Base-by-base conservation (phyloP, 805 yeast genomes). In the Starmerella vitae region DNA sequence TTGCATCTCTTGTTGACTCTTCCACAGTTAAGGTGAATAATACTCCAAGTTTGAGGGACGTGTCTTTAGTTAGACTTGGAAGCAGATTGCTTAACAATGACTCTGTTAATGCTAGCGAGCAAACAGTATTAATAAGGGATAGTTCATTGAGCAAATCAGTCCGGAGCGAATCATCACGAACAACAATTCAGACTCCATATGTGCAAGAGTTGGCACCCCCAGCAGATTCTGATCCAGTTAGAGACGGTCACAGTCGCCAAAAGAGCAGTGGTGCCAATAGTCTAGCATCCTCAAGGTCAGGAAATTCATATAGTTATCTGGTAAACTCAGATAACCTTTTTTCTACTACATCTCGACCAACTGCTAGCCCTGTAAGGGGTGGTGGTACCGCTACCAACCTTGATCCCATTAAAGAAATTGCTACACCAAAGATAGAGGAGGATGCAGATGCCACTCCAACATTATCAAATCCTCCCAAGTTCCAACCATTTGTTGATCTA, bases 41-140 rank as follows among this genome's bases (percentile, higher is more conserved):
- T 17, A 55, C 55, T 26, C 58, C 61, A 0, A 57, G 55, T 21
- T 39, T 58, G 38, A 48, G 63, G 8, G 62, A 58, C 28, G 39
- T 55, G 4, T 58, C 62, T 6, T 47, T 58, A 19, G 48, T 51
- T 27, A 49, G 56, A 19, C 48, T 58, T 22, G 61, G 63, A 17
- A 44, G 45, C 33, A 55, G 49, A 36, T 47, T 50, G 19, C 17
- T 49, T 15, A 49, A 44, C 22, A 30, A 38, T 12, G 39, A 39
- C 14, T 43, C 45, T 14, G 30, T 13, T 13, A 28, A n/a, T 39
- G 29, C 20, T 8, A 14, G 12, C 30, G 22, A 5, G 17, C 18
- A 34, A 20, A 30, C 25, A 20, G 32, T 10, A 2, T 26, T 29
- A 13, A n/a, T n/a, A n/a, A n/a, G n/a, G n/a, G n/a, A n/a, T n/a